Evolutionary conservation across 139 green algal species (phyloP), one percentile per base, ranked within the genome.

Genomic region (Limnomonas spitsbergensis): DNA sequence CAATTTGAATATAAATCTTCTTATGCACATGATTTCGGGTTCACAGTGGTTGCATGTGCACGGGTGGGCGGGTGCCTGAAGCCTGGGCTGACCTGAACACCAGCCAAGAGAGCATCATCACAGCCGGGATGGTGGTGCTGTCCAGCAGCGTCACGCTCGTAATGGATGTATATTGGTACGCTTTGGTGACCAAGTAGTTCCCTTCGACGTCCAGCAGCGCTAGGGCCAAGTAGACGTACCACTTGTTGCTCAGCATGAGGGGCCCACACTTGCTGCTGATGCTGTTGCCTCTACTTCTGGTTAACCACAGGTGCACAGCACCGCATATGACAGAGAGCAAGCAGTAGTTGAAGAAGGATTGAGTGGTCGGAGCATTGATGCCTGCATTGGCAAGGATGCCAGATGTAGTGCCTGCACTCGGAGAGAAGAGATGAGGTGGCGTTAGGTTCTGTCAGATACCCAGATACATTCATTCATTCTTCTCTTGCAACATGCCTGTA

Each of bases 111-210:
- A 93, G 87, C 0, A 82, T 39, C 84, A 94, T 88, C 3, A 87
- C 88, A 0, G 73, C 77, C 7, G 93, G 93, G 38, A 97, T 92
- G 36, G 92, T 90, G 68, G 88, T 92, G 78, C 81, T 93, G 82
- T 97, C 92, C 1, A 97, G 88, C 4, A 97, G 82, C 0, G 86
- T 91, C 2, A 97, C 91, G 9, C 74, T 89, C 2, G 91, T 95
- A n/a, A 97, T 81, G 34, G 80, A 90, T n/a, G 92, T 97, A 86
- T 91, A 95, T 70, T 91, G 85, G 76, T 89, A 94, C 6, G 90
- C 88, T 66, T 78, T 79, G 20, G 82, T 83, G 1, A 93, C 82
- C 9, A 89, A 66, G 42, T 81, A 90, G 82, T 96, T 96, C 0
- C 80, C 92, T 75, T 95, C 84, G 24, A 94, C 87, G 73, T 96